A percentile compares a stretch with the other conserved stretches of the same genome.
These are phyloP conservation scores for Eucalyptus viminalis DNA, from an alignment of 345 rosid species.

Conservation along the genomic window DNA sequence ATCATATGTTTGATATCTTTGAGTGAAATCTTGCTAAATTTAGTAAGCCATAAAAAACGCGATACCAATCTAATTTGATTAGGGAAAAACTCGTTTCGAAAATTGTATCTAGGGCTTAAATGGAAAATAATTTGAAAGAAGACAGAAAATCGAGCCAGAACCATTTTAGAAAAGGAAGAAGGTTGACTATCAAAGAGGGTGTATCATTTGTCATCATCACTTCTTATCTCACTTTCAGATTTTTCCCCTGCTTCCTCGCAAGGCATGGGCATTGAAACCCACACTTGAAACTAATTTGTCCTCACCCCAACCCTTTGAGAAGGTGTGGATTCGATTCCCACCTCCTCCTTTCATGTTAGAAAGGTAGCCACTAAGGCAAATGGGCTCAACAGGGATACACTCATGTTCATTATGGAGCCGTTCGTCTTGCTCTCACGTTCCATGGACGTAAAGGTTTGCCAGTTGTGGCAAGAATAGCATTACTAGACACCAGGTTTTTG, in stretches of 20 bases:
- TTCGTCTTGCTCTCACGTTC: too few relatives aligned
- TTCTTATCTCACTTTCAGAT: neutral
- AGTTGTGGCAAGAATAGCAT: too few relatives aligned
- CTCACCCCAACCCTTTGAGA: rapidly evolving
- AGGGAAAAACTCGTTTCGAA: neutral
- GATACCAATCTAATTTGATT: neutral
- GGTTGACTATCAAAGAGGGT: neutral
- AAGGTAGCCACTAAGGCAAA: too few relatives aligned
- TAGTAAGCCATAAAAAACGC: neutral
- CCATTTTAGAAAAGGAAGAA: neutral
- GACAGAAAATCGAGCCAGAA: neutral
- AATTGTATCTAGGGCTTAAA: neutral
- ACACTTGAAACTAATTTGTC: too few relatives aligned
- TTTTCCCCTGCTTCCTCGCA: rapidly evolving
- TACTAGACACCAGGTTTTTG: too few relatives aligned
- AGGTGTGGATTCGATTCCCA: too few relatives aligned
- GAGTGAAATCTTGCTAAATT: neutral
- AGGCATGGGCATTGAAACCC: rapidly evolving
- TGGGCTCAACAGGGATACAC: too few relatives aligned
- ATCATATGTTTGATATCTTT: neutral
- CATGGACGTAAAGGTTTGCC: too few relatives aligned
- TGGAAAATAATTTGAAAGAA: neutral
- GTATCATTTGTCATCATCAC: neutral
- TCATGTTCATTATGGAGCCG: too few relatives aligned
- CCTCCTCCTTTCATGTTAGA: too few relatives aligned